Base-by-base conservation (phyloP, 257 asterid genomes). In the Gentiana straminea region DNA sequence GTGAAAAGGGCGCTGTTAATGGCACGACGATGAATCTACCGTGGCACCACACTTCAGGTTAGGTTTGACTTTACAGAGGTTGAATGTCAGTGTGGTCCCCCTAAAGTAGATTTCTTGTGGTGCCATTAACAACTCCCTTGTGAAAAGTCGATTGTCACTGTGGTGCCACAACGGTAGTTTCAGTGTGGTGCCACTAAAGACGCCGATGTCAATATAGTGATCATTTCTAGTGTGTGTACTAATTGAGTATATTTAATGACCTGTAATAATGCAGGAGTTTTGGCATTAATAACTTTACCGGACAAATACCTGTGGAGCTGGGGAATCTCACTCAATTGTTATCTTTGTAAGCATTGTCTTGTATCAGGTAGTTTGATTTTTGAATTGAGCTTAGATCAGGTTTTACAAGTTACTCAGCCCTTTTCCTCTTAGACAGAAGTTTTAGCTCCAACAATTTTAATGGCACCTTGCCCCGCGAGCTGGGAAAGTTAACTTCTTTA, bases 281-380 rank as follows among this genome's bases (percentile, higher is more conserved):
- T 44, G 87, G 92, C 63, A 80, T 77, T 49, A 83, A 83, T 63
- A 80, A 80, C 62, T 54, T 83, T 67, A 67, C 80, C 38, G 92
- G 92, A 58, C 58, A 60, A 9, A 73, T 83, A 61, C 91, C 91
- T 24, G 54, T 54, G 32, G 81, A 73, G 50, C 81, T 83, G 7
- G 91, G 91, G 7, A 77, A 73, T 47, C 79, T 83, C 46, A 73
- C 78, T 38, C 64, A 63, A 58, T 63, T 83, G 68, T 15, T 60
- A 51, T 67, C 77, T 54, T 66, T 80, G 92, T 80, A 70, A 75
- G 83, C 50, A 33, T 13, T 37, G 37, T 49, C 13, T 50, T 35
- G 54, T 55, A 50, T 58, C 6, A 10, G 5, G 54, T 39, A 39
- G 45, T 33, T 45, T 54, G 2, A 32, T 34, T 4, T 63, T 63